Evolutionary conservation across 306 rosid genomes (phyloP), one percentile per base, ranked within the genome.

Genomic region (Fragaria nilgerrensis): DNA sequence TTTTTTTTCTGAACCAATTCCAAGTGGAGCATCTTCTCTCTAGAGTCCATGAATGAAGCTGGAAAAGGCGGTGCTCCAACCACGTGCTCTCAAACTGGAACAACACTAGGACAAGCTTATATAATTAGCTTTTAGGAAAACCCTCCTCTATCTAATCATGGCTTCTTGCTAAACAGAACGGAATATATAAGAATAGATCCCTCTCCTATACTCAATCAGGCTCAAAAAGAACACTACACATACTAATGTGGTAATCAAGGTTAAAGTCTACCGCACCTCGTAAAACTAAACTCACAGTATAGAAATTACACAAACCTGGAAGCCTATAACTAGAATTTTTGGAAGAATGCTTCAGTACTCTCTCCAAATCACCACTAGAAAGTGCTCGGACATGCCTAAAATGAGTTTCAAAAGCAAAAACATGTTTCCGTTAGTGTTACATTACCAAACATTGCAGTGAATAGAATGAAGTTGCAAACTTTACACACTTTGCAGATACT

Each of bases 321-420:
- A 89, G 92, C 82, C 84, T 86, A 75, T 66, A 79, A 75, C 83
- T 75, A 0, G 92, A 77, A 86, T 82, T 70, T 67, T 64, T 89
- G 55, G 82, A 77, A 65, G 96, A 87, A 70, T 82, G 93, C 80
- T 88, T 89, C 68, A 89, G 80, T 62, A 80, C 86, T 82, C 89
- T 86, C 84, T 92, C 99, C 50, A 90, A 71, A 84, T 95, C 99
- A 70, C 82, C 82, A 25, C 81, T 78, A 45, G 97, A 85, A 82
- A 89, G 93, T 66, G 86, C 90, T 67, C 97, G 92, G 62, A 90
- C 83, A 85, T 92, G 93, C 92, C 99, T 95, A 72, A 53, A 75
- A 69, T 58, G 63, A 71, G 55, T 29, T 34, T 49, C 7, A n/a
- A 61, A 67, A 5, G 66, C 19, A 14, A 58, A 41, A 41, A 37